These are phyloP conservation scores for Cytospora paraplurivora DNA, from an alignment of 2,329 filamentous ascomycete genomes.

Conservation along the genomic window DNA sequence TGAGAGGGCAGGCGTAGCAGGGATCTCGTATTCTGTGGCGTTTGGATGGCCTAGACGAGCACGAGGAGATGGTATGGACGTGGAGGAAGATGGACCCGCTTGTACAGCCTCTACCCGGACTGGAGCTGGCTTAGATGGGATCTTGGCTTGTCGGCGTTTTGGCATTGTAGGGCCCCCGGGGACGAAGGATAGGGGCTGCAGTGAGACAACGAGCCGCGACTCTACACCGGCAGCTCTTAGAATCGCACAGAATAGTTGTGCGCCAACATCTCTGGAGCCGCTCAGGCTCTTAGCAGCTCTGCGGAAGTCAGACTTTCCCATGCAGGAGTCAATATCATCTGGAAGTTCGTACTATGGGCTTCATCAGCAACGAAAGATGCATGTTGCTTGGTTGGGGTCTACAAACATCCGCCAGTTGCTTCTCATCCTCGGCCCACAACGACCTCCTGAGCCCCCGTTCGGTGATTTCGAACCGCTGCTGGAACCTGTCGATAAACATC, in stretches of 20 bases:
- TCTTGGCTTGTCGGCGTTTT: slow-evolving; percentile 41
- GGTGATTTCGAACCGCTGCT: slow-evolving; percentile 68
- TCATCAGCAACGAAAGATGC: slow-evolving; percentile 31
- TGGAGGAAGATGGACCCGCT: slow-evolving; percentile 35
- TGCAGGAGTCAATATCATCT: slow-evolving; percentile 65
- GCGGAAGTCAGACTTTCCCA: slow-evolving; percentile 74
- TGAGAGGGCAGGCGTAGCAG: slow-evolving; percentile 44
- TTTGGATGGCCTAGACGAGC: slow-evolving; percentile 56
- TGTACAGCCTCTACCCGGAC: slow-evolving; percentile 8
- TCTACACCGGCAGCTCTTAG: slow-evolving; percentile 82
- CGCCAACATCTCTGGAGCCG: slow-evolving; percentile 87
- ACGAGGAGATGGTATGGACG: slow-evolving; percentile 42
- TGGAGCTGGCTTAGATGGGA: slow-evolving; percentile 33
- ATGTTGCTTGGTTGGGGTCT: slow-evolving; percentile 1
- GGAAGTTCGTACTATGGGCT: slow-evolving; percentile 55
- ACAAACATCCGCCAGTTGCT: slow-evolving; percentile 60
- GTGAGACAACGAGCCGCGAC: slow-evolving; percentile 81
- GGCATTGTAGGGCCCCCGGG: slow-evolving; percentile 53
- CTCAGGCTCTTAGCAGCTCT: slow-evolving; percentile 67
- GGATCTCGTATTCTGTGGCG: slow-evolving; percentile 56
- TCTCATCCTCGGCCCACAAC: slow-evolving; percentile 72
- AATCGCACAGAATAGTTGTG: slow-evolving; percentile 87
- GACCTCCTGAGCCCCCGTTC: slow-evolving; percentile 70
- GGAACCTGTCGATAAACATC: slow-evolving; percentile 68
- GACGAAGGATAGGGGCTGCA: slow-evolving; percentile 77